Evolutionary conservation across 2,329 filamentous ascomycete genomes (phyloP), one percentile per base, ranked within the genome.

Genomic region (Penicillium frequentans): DNA sequence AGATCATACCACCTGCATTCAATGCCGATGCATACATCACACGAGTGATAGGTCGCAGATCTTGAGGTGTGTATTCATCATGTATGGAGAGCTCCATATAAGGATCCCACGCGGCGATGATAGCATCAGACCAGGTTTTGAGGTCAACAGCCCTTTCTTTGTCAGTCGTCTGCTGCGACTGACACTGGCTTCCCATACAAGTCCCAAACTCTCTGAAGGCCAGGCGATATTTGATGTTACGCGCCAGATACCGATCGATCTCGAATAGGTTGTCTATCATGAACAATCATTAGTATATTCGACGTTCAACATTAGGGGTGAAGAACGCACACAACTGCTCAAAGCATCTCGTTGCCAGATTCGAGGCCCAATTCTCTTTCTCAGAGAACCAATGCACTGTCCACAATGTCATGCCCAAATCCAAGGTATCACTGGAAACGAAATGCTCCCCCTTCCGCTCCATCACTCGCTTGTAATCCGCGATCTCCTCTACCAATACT

Each of bases 401-500:
- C 83, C 84, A 86, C 26, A 86, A 64, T 1, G 82, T 80, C 84
- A 86, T 86, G 0, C 84, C 84, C 44, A 86, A 65, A 63, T 86
- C 84, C n/a, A 85, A 67, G 19, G 79, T 71, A 67, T 85, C 84
- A 4, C 65, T 68, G 27, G 80, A 82, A 3, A 79, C 73, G 43
- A 73, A 76, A 49, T 80, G 67, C 19, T 74, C 68, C 1, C 78
- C 78, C 50, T 79, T 78, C 0, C 73, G 68, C 24, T 69, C 66
- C 75, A 84, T 81, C 3, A 85, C 74, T 11, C 71, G 71, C 49
- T 74, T 69, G 60, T 85, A 85, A 49, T 84, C 81, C 0, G 64
- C 71, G n/a, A 84, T 83, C 62, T 86, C 83, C 9, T 76, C 68
- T 2, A 70, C 61, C 35, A 86, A 66, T 2, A 75, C 66, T 2